Evolutionary conservation across 805 yeast genomes (phyloP).

Genomic region (Saccharomycodes ludwigii): DNA sequence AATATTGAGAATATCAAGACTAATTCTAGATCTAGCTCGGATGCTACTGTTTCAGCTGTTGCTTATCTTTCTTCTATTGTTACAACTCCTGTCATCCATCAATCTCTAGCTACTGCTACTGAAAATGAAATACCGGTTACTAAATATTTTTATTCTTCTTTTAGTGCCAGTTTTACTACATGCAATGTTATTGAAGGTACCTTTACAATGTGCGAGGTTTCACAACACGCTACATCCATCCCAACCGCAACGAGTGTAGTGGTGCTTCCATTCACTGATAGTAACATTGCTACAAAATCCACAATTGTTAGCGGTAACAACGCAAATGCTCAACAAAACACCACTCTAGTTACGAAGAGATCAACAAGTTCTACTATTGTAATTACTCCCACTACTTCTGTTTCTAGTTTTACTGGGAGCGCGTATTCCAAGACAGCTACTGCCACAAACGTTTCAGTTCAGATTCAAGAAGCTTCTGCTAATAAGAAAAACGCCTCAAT

Average conservation of each 20-base stretch:
- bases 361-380: neutral
- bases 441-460: neutral
- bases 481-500: too few species aligned
- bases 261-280: too few species aligned
- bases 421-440: neutral
- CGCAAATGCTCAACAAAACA: too few species aligned
- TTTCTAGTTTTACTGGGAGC: neutral
- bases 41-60: neutral
- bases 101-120: neutral
- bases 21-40: too few species aligned
- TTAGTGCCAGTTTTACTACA: neutral
- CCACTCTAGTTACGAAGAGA: too few species aligned
- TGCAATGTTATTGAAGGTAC: neutral
- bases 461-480: too few species aligned
- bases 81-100: neutral
- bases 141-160: neutral
- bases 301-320: neutral
- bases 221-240: too few species aligned
- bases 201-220: too few species aligned
- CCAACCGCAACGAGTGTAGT: too few species aligned
- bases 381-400: neutral
- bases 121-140: too few species aligned
- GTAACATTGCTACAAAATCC: neutral
- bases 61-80: neutral
- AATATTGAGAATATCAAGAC: too few species aligned